Evolutionary conservation across 2,329 filamentous ascomycete species (phyloP).

Genomic region (Herpotrichia juniperi): DNA sequence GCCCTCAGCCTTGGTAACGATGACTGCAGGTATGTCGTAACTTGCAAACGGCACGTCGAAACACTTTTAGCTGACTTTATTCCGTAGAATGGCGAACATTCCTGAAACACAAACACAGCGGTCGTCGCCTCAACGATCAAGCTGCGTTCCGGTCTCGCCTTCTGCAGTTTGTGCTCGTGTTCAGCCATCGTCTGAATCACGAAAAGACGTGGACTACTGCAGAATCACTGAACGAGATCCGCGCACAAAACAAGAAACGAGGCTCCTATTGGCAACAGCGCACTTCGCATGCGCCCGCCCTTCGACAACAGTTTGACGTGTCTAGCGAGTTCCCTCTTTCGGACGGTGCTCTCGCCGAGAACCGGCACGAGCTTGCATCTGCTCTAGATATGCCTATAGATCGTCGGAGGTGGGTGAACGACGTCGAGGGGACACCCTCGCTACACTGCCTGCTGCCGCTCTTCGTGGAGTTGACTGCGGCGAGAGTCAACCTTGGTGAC

Average conservation of each 20-base stretch:
- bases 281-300: constrained; percentile 26
- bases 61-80: not conserved
- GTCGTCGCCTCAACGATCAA: constrained; percentile 42
- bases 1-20: constrained; percentile 37
- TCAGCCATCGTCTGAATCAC: constrained; percentile 50
- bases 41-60: constrained; percentile 4
- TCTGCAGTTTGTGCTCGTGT: constrained; percentile 54
- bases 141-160: constrained; percentile 57
- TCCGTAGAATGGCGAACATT: constrained; percentile 50
- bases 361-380: constrained; percentile 31
- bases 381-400: constrained; percentile 31
- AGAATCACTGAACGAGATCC: constrained; percentile 42
- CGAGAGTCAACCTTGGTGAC: constrained; percentile 39
- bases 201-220: constrained; percentile 46
- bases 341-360: constrained; percentile 32
- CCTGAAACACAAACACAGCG: constrained; percentile 49
- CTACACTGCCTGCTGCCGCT: constrained; percentile 52
- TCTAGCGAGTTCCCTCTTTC: constrained; percentile 34
- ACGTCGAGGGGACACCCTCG: constrained; percentile 45
- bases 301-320: constrained; percentile 30
- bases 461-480: constrained; percentile 59
- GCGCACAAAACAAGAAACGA: constrained; percentile 44
- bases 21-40: constrained; percentile 36
- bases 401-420: constrained; percentile 30
- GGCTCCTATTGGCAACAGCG: constrained; percentile 30